Conservation (phyloP, 2,329 filamentous ascomycete genomes). For the Mycosphaerelloides madeirae region DNA sequence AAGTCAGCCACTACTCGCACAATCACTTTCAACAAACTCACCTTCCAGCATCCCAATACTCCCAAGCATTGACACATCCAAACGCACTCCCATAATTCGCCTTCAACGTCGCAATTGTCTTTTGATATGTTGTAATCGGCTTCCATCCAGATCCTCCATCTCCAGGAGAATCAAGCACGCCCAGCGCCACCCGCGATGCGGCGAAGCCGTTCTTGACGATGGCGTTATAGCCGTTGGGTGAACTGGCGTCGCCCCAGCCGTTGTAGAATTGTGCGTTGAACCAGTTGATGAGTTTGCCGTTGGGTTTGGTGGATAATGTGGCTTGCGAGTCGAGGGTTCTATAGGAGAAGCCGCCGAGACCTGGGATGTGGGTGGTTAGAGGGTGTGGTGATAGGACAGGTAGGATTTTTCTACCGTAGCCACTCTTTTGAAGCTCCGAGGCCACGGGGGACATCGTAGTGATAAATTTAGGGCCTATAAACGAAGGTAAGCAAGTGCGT, state of each 20-base stretch:
- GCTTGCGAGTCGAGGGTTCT: conserved; percentile 19
- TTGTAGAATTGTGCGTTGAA: conserved; percentile 26
- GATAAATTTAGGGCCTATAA: conserved; percentile 22
- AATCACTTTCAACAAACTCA: too few species aligned
- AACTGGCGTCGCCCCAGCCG: conserved; percentile 27
- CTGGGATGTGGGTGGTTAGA: too few species aligned
- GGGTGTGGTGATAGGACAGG: too few species aligned
- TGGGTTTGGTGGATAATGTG: conserved; percentile 15
- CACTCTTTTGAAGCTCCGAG: conserved; percentile 17
- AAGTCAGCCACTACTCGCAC: too few species aligned
- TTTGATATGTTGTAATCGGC: conserved; percentile 11
- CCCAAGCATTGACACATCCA: conserved; percentile 26
- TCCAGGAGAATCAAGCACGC: conserved; percentile 19
- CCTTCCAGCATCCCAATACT: conserved; percentile 26
- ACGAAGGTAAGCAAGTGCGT: background rate
- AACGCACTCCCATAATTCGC: conserved; percentile 20
- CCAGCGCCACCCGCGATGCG: conserved; percentile 22
- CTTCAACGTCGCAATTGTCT: conserved; percentile 17
- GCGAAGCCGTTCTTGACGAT: conserved; percentile 23
- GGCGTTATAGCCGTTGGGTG: conserved; percentile 20
- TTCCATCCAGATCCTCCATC: conserved; percentile 27
- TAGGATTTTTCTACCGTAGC: conserved; percentile 2
- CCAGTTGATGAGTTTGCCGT: conserved; percentile 28
- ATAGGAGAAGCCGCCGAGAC: conserved; percentile 26
- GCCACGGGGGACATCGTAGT: conserved; percentile 31